Evolutionary conservation across 2,329 filamentous ascomycete genomes (phyloP).

Genomic region (Endothia cerciana): DNA sequence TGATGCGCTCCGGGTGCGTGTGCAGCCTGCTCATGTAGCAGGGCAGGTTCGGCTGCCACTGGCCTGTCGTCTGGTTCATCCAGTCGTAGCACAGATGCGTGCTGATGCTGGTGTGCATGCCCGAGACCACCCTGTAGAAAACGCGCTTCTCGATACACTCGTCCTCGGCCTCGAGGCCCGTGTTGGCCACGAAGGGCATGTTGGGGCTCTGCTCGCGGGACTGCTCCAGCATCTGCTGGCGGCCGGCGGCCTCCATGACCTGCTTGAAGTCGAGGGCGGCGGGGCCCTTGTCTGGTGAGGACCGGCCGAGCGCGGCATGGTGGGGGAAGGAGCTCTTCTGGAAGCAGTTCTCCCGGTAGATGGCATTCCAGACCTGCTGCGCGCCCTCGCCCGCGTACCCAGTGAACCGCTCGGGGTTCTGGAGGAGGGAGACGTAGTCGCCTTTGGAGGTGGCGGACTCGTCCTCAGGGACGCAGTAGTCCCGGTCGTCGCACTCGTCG

Average conservation of each 20-base stretch:
- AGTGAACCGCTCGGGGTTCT: slow-evolving; percentile 94
- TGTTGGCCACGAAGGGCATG: slow-evolving; percentile 63
- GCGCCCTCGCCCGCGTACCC: slow-evolving; percentile 86
- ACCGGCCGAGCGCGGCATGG: slow-evolving; percentile 58
- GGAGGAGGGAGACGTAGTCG: slow-evolving; percentile 92
- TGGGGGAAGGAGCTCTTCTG: slow-evolving; percentile 66
- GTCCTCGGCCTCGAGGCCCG: slow-evolving; percentile 77
- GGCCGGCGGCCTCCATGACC: slow-evolving; percentile 61
- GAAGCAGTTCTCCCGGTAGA: slow-evolving; percentile 98
- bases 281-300: slow-evolving; percentile 49
- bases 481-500: slow-evolving; percentile 93
- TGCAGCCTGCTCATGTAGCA: slow-evolving; percentile 92
- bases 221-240: slow-evolving; percentile 65
- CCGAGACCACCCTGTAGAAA: slow-evolving; percentile 92
- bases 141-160: slow-evolving; percentile 98
- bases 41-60: slow-evolving; percentile 87
- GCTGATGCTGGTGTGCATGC: slow-evolving; percentile 98
- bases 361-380: slow-evolving; percentile 91
- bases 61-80: slow-evolving; percentile 89
- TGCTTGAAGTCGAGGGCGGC: slow-evolving; percentile 65
- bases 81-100: slow-evolving; percentile 96
- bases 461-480: slow-evolving; percentile 96
- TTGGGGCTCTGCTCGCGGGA: slow-evolving; percentile 59
- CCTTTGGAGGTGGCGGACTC: slow-evolving; percentile 85
- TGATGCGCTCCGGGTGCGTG: slow-evolving; percentile 83